Base-by-base conservation (phyloP, 257 asterid genomes). In the Mitragyna speciosa region DNA sequence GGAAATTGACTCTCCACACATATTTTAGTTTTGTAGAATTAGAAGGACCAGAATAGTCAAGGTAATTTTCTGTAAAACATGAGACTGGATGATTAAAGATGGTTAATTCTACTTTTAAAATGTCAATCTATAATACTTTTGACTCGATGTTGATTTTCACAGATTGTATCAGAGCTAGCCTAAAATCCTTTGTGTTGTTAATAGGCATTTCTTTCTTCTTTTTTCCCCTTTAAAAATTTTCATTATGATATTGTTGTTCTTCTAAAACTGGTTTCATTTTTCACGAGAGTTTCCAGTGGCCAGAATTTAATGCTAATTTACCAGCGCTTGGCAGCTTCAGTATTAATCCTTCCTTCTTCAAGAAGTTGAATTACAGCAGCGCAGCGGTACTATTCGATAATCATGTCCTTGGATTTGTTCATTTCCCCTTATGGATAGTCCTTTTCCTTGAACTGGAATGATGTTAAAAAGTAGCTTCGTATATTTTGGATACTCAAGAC, bases 261-360 rank as follows among this genome's bases (percentile, higher is more conserved):
- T 41, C 61, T 36, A 26, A 76, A 51, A 75, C 80, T 75, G 51
- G 66, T 83, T n/a, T 81, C 75, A 70, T 41, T 74, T 78, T n/a
- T 80, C 19, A 48, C 47, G 15, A 19, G 43, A 41, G 43, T 70
- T 78, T 90, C 88, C 95, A 95, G 99, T 95, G 96, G 97, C 97
- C 95, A 36, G 97, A 90, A 85, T 89, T 93, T 76, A 87, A 86
- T 83, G 96, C 84, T 58, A 86, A 87, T 80, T 74, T 95, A 78
- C 95, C 97, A 12, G 89, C 72, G 66, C 52, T 91, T 39, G 97
- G 98, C 78, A 89, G 78, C 89, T 89, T 87, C 90, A 90, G 84
- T 76, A 91, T 95, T 84, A 92, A 85, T 70, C 90, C 97, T 41
- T 78, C 78, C 14, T 95, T 95, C 89, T 95, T 95, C 97, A 92